Percentiles rank a stretch among this genome's conserved stretches.
These are phyloP conservation scores for Brasenia schreberi DNA, from an alignment of 164 flowering plant genomes.

Conservation along the genomic window DNA sequence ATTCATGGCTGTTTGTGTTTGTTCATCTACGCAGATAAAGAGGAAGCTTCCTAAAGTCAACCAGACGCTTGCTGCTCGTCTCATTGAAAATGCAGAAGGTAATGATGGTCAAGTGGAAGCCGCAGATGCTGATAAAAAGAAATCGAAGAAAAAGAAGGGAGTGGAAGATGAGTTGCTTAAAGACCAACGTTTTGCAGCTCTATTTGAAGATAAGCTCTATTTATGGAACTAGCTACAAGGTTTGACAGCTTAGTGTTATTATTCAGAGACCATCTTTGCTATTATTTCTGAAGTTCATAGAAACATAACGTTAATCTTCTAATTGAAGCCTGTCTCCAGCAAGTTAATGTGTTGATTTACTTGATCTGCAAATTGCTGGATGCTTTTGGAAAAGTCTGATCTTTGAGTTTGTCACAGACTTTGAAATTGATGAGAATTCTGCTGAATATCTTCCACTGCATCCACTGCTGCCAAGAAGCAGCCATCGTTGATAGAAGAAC, in stretches of 20 bases:
- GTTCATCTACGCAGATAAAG: constrained; percentile 33
- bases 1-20: not conserved
- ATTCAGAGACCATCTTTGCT: no score
- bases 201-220: constrained; percentile 45
- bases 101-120: constrained; percentile 28
- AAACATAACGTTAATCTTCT: no score
- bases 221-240: no score
- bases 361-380: no score
- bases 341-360: no score
- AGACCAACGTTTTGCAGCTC: constrained; percentile 49
- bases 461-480: constrained; percentile 52
- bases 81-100: constrained; percentile 55
- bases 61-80: constrained; percentile 37
- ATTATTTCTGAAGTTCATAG: no score
- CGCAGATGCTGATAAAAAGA: constrained; percentile 34
- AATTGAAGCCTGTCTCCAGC: no score
- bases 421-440: constrained; percentile 56
- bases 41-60: constrained; percentile 81
- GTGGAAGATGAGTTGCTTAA: constrained; percentile 41
- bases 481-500: constrained; percentile 62
- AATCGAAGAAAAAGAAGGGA: constrained; percentile 69
- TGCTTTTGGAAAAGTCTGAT: no score
- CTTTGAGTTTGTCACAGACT: constrained; percentile 31
- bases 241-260: no score
- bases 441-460: constrained; percentile 56